These are phyloP conservation scores for Colletotrichum tabaci DNA, from an alignment of 2,329 filamentous ascomycete species.

Conservation along the genomic window DNA sequence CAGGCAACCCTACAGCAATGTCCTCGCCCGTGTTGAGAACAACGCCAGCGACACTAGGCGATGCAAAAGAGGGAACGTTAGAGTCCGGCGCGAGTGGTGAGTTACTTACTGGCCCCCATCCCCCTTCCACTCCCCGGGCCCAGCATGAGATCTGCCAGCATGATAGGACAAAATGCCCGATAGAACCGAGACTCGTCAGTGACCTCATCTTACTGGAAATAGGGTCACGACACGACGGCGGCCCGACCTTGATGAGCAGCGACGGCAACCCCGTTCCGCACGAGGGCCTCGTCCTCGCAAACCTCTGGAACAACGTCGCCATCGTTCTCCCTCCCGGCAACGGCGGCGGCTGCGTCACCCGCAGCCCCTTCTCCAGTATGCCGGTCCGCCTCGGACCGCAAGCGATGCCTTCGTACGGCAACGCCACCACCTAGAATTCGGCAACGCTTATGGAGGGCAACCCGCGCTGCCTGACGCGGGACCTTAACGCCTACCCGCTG, in stretches of 20 bases:
- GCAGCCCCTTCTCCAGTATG: conserved; percentile 56
- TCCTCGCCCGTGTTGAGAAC: not conserved
- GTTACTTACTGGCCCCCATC: not conserved
- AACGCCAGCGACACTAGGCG: conserved; percentile 4
- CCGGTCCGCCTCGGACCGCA: conserved; percentile 56
- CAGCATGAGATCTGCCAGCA: not conserved
- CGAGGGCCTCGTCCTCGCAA: conserved; percentile 41
- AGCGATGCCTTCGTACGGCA: conserved; percentile 30
- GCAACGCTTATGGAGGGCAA: conserved; percentile 53
- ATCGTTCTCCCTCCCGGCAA: conserved; percentile 59
- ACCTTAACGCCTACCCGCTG: conserved; percentile 48
- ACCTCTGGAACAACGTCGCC: conserved; percentile 6
- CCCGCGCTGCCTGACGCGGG: conserved; percentile 59
- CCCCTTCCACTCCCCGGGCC: not conserved
- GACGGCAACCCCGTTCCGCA: conserved; percentile 54
- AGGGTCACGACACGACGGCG: conserved; percentile 53
- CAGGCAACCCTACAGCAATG: conserved; percentile 5
- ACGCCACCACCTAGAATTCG: conserved; percentile 36
- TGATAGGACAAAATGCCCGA: not conserved
- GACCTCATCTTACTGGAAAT: conserved; percentile 41
- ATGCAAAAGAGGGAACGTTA: conserved; percentile 16
- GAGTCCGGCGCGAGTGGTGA: conserved; percentile 16
- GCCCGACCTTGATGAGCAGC: conserved; percentile 54
- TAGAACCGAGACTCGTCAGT: conserved; percentile 16
- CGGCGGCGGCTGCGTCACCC: conserved; percentile 63